These are phyloP conservation scores for Ricinus communis DNA, from an alignment of 345 rosid genomes.

Conservation along the genomic window DNA sequence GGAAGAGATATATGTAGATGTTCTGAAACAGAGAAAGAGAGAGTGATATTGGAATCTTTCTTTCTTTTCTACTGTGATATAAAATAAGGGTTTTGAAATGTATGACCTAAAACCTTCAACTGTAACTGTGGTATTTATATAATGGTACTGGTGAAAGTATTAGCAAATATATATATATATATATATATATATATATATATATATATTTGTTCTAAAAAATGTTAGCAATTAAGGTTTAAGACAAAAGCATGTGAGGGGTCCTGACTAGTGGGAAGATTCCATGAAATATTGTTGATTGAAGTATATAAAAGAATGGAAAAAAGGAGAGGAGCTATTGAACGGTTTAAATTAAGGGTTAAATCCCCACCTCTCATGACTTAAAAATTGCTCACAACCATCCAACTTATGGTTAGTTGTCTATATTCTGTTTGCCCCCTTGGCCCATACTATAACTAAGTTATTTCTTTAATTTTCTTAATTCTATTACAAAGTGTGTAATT, in stretches of 20 bases:
- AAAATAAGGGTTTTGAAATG: too few relatives aligned
- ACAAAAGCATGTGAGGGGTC: conserved; percentile 32
- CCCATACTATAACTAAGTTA: not conserved
- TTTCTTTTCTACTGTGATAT: too few relatives aligned
- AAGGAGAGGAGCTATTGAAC: conserved; percentile 29
- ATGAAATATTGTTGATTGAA: conserved; percentile 1
- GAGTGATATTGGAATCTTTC: too few relatives aligned
- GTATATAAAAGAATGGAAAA: conserved; percentile 8
- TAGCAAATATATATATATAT: too few relatives aligned
- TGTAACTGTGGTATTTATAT: conserved; percentile 13
- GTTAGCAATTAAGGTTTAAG: conserved; percentile 14
- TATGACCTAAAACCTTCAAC: not conserved
- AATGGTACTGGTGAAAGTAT: not conserved
- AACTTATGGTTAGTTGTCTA: conserved; percentile 30
- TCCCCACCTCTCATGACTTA: conserved; percentile 30
- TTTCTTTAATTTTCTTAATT: too few relatives aligned
- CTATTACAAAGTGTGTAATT: not conserved
- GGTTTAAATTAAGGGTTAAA: conserved; percentile 32
- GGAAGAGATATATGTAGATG: too few relatives aligned
- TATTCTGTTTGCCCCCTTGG: conserved; percentile 36
- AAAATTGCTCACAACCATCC: conserved; percentile 27
- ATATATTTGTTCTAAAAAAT: too few relatives aligned
- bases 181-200: too few relatives aligned
- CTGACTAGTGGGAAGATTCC: conserved; percentile 33
- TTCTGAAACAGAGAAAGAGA: too few relatives aligned